A percentile compares a stretch with the other conserved stretches of the same genome.
phyloP scores from a whole-genome alignment of 1,139 yeast species.

The Yamadazyma buinensis region DNA sequence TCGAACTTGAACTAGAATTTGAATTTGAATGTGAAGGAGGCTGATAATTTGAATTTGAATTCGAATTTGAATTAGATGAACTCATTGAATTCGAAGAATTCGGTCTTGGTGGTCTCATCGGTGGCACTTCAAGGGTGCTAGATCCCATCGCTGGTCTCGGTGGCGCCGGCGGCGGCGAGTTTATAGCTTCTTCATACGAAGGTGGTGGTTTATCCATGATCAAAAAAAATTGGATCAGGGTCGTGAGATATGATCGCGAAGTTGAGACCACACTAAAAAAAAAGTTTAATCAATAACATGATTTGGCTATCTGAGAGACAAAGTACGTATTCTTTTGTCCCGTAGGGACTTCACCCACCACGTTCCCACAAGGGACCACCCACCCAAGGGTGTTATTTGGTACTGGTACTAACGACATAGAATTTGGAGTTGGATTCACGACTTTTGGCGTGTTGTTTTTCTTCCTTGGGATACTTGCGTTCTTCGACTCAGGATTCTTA shows the following conservation, averaged over 20 bases:
- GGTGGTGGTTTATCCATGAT: constrained; percentile 13
- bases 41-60: too few species aligned
- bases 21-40: constrained; percentile 7
- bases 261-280: too few species aligned
- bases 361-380: too few species aligned
- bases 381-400: not conserved
- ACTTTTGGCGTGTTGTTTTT: constrained; percentile 82
- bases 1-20: constrained; percentile 9
- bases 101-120: constrained; percentile 1
- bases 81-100: too few species aligned
- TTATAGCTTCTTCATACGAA: constrained; percentile 14
- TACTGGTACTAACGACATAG: constrained; percentile 36
- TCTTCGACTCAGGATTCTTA: constrained; percentile 84
- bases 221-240: too few species aligned
- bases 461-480: constrained; percentile 75
- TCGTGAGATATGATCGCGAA: too few species aligned
- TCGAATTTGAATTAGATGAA: too few species aligned
- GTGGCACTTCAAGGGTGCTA: not conserved
- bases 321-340: constrained; percentile 43
- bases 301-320: constrained; percentile 81
- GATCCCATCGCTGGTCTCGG: not conserved
- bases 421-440: constrained; percentile 91
- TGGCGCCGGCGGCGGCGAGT: not conserved
- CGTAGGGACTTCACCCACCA: too few species aligned
- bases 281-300: constrained; percentile 29